Evolutionary conservation across 164 flowering plant genomes (phyloP), one percentile per base, ranked within the genome.

Genomic region (Vitis riparia): DNA sequence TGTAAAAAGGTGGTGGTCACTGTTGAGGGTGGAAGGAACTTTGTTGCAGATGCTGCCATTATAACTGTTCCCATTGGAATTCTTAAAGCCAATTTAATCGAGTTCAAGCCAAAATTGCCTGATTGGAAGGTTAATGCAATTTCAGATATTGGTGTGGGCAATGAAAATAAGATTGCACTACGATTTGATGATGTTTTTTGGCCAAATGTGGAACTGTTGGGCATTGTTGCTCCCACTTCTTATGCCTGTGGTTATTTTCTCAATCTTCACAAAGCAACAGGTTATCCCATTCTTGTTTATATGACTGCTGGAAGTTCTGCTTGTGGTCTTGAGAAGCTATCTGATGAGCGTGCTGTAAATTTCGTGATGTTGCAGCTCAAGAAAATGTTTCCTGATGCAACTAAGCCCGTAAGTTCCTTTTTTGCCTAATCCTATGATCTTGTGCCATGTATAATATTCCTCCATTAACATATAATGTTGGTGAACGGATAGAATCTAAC

Each of bases 241-340:
- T 86, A 89, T 77, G 81, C 80, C 3, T 94, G 98, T 82, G 93
- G 97, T 50, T 94, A 92, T 80, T 94, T 94, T 75, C 93, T 94
- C 23, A 94, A 94, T 80, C 92, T 94, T 67, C 97, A 94, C 87
- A 94, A 92, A 81, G 97, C 93, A 15, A 89, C 92, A 10, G 97
- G 97, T 15, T 82, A 94, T 71, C 97, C 97, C 23, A 88, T 92
- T 23, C 95, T 94, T 59, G 97, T 94, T 51, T 94, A 87, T 71
- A 94, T 94, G 98, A 91, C 91, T 53, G 93, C 97, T 68, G 97
- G 98, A 68, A 82, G 89, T 62, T 89, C 85, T 76, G 98, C 97
- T 12, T 76, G 77, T 74, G 92, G 90, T 77, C 89, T 94, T 51
- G 97, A 92, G 84, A 88, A 87, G 81, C 78, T 87, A 12, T 84